Percentiles rank a stretch among this genome's conserved stretches.
These are phyloP conservation scores for Stylosanthes scabra DNA, from an alignment of 331 rosid species.

Conservation along the genomic window DNA sequence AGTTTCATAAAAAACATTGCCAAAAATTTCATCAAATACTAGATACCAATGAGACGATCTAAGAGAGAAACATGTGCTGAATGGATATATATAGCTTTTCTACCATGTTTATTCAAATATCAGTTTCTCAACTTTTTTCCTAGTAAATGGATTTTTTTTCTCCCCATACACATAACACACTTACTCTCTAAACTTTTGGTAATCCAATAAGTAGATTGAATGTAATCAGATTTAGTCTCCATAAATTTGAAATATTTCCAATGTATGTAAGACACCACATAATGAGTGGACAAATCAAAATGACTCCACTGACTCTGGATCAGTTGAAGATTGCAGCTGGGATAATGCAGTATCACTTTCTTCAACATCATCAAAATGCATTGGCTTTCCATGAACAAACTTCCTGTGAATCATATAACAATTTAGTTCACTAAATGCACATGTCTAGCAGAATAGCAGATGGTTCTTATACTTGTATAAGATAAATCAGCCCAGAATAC, in stretches of 20 bases:
- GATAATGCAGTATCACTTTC: slow-evolving; percentile 69
- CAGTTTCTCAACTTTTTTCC: slow-evolving; percentile 10
- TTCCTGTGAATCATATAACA: slow-evolving; percentile 60
- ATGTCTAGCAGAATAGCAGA: slow-evolving; percentile 18
- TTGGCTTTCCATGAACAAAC: slow-evolving; percentile 54
- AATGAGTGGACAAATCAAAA: slow-evolving; percentile 46
- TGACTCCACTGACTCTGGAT: slow-evolving; percentile 62
- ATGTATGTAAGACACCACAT: slow-evolving; percentile 25
- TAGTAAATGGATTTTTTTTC: slow-evolving; percentile 6
- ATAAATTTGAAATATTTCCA: slow-evolving; percentile 13
- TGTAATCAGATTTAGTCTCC: slow-evolving; percentile 27
- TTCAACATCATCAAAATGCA: slow-evolving; percentile 70
- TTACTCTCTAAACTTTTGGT: not conserved
- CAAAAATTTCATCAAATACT: not conserved
- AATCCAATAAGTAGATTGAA: slow-evolving; percentile 39
- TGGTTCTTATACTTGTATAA: not conserved
- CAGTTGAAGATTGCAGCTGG: slow-evolving; percentile 61
- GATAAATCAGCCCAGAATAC: not conserved
- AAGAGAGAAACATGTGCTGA: not conserved
- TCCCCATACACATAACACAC: not conserved
- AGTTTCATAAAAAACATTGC: not conserved
- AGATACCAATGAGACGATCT: not conserved
- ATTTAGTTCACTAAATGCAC: slow-evolving; percentile 6
- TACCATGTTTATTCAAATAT: not conserved
- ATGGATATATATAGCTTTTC: not conserved